phyloP scores from a whole-genome alignment of 768 basidiomycete genomes.

The Kwoniella mangroviensis region DNA sequence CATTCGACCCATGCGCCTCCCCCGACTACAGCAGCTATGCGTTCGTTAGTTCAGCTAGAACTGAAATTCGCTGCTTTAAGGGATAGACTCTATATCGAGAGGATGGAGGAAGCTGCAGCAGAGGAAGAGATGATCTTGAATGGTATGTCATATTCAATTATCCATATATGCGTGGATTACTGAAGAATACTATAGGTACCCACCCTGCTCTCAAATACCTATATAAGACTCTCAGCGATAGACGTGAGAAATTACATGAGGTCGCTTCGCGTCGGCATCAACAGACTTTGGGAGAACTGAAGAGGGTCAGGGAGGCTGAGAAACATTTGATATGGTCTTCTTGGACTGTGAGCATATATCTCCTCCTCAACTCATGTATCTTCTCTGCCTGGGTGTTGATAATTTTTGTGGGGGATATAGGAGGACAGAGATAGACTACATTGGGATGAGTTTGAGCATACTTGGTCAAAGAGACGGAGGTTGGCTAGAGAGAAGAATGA shows the following conservation, averaged over 20 bases:
- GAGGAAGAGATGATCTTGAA: slow-evolving; percentile 80
- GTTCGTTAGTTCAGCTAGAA: slow-evolving; percentile 85
- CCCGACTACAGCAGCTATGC: slow-evolving; percentile 73
- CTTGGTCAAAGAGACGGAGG: slow-evolving; percentile 79
- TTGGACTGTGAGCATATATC: slow-evolving; percentile 74
- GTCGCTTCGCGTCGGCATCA: slow-evolving; percentile 75
- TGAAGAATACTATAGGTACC: slow-evolving; percentile 62
- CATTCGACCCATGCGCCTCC: slow-evolving; percentile 41
- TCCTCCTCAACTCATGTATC: not conserved
- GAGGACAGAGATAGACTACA: slow-evolving; percentile 77
- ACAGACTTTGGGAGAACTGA: slow-evolving; percentile 69
- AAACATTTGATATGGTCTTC: slow-evolving; percentile 82
- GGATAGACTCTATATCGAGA: slow-evolving; percentile 87
- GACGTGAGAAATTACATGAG: slow-evolving; percentile 79
- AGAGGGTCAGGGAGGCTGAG: slow-evolving; percentile 69
- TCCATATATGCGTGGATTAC: not conserved
- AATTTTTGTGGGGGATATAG: slow-evolving; percentile 58
- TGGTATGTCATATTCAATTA: slow-evolving; percentile 62
- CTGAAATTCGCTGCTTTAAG: slow-evolving; percentile 86
- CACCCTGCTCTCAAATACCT: slow-evolving; percentile 87
- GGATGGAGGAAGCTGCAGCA: slow-evolving; percentile 87
- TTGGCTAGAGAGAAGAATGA: slow-evolving; percentile 83
- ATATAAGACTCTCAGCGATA: slow-evolving; percentile 73
- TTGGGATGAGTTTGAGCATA: slow-evolving; percentile 84
- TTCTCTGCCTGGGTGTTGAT: not conserved